These are phyloP conservation scores for Calonectria ilicicola DNA, from an alignment of 2,329 filamentous ascomycete species.

Conservation along the genomic window DNA sequence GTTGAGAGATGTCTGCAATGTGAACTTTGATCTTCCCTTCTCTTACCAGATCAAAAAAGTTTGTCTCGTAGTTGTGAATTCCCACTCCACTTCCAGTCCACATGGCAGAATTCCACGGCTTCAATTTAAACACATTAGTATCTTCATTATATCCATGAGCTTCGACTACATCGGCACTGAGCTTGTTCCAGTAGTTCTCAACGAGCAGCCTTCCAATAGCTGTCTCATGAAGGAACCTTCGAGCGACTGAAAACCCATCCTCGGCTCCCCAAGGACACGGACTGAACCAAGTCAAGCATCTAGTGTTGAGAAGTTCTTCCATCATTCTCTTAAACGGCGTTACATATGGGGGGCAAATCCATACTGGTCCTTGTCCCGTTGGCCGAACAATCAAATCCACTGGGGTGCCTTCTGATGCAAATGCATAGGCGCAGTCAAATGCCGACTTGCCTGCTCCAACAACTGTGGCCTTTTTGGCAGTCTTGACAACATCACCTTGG, in stretches of 20 bases:
- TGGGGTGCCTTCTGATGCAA: constrained; percentile 54
- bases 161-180: constrained; percentile 58
- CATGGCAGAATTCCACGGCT: constrained; percentile 53
- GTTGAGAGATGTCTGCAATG: constrained; percentile 56
- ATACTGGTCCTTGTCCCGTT: constrained; percentile 64
- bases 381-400: constrained; percentile 64
- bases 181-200: constrained; percentile 60
- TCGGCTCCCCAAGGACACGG: constrained; percentile 72
- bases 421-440: constrained; percentile 67
- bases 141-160: constrained; percentile 58
- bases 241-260: constrained; percentile 60
- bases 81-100: constrained; percentile 64
- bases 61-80: constrained; percentile 65
- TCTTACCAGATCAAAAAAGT: constrained; percentile 63
- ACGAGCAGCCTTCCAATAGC: constrained; percentile 59
- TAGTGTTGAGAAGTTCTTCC: constrained; percentile 64
- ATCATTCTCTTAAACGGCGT: constrained; percentile 70
- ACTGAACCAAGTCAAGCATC: constrained; percentile 72
- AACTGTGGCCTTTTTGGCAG: constrained; percentile 53
- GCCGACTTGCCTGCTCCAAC: constrained; percentile 69
- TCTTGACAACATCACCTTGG: constrained; percentile 44
- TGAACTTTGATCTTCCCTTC: constrained; percentile 60
- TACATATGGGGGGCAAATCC: constrained; percentile 65
- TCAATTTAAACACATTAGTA: constrained; percentile 51
- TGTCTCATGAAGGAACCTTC: constrained; percentile 62